These are phyloP conservation scores for Ceratorhiza oryzae-sativae DNA, from an alignment of 1,284 basidiomycete genomes.

Conservation along the genomic window DNA sequence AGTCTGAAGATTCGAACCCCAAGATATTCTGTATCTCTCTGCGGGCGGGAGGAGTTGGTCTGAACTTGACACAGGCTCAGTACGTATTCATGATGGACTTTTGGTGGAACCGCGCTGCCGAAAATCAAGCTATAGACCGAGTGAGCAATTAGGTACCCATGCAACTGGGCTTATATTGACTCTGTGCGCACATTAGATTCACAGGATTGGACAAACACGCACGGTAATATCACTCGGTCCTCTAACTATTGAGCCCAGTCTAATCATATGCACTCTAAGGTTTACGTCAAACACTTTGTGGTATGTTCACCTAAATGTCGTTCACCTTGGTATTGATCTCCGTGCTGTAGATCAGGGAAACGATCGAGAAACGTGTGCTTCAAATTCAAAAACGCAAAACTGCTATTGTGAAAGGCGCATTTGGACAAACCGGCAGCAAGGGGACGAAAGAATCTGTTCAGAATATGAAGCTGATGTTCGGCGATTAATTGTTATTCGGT, in stretches of 20 bases:
- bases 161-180: conserved; percentile 37
- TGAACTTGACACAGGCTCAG: conserved; percentile 81
- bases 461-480: conserved; percentile 80
- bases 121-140: conserved; percentile 76
- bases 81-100: conserved; percentile 97
- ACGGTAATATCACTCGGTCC: conserved; percentile 54
- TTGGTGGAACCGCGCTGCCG: conserved; percentile 93
- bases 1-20: conserved; percentile 66
- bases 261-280: background rate
- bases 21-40: conserved; percentile 81
- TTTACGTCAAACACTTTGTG: conserved; percentile 91
- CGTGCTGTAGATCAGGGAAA: conserved; percentile 63
- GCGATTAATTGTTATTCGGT: conserved; percentile 46
- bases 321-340: conserved; percentile 4
- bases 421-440: conserved; percentile 58
- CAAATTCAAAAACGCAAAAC: conserved; percentile 91
- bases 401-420: conserved; percentile 82
- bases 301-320: conserved; percentile 56
- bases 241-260: background rate
- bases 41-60: conserved; percentile 93
- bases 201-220: conserved; percentile 83
- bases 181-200: conserved; percentile 55
- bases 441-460: conserved; percentile 65
- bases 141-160: conserved; percentile 56
- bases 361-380: conserved; percentile 81